These are phyloP conservation scores for Flaveria sonorensis DNA, from an alignment of 129 eudicot genomes.

Conservation along the genomic window DNA sequence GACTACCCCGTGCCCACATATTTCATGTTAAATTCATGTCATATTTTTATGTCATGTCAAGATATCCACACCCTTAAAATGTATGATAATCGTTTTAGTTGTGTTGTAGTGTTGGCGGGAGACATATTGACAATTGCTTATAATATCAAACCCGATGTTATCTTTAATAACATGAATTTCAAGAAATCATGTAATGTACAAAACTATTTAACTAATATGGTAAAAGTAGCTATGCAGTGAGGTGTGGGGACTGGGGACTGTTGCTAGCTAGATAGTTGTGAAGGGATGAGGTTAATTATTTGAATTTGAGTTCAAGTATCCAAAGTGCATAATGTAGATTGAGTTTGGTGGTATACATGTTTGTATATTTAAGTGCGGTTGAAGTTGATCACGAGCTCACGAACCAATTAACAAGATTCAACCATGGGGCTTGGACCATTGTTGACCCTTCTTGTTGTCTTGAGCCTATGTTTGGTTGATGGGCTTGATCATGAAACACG, in stretches of 20 bases:
- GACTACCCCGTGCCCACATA: too few species aligned
- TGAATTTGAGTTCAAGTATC: slow-evolving; percentile 17
- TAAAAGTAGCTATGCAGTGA: slow-evolving; percentile 35
- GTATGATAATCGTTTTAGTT: too few species aligned
- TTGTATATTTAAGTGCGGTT: slow-evolving; percentile 19
- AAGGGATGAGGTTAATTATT: slow-evolving; percentile 11
- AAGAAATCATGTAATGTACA: too few species aligned
- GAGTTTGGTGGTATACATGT: slow-evolving; percentile 4
- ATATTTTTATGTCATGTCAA: too few species aligned
- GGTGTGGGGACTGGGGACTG: slow-evolving; percentile 15
- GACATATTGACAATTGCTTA: too few species aligned
- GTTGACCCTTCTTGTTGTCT: slow-evolving; percentile 22
- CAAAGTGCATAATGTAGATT: background rate
- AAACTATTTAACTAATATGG: background rate
- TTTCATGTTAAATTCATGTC: too few species aligned
- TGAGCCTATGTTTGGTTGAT: slow-evolving; percentile 38
- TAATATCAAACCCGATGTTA: too few species aligned
- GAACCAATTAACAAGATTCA: background rate
- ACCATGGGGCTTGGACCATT: slow-evolving; percentile 35
- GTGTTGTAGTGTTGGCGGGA: too few species aligned
- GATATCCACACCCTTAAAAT: too few species aligned
- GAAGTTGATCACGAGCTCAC: slow-evolving; percentile 13
- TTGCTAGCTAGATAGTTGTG: slow-evolving; percentile 27
- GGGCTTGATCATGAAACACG: slow-evolving; percentile 23
- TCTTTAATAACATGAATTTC: too few species aligned